Conservation (phyloP, 768 basidiomycete genomes). For the Daedalea quercina region DNA sequence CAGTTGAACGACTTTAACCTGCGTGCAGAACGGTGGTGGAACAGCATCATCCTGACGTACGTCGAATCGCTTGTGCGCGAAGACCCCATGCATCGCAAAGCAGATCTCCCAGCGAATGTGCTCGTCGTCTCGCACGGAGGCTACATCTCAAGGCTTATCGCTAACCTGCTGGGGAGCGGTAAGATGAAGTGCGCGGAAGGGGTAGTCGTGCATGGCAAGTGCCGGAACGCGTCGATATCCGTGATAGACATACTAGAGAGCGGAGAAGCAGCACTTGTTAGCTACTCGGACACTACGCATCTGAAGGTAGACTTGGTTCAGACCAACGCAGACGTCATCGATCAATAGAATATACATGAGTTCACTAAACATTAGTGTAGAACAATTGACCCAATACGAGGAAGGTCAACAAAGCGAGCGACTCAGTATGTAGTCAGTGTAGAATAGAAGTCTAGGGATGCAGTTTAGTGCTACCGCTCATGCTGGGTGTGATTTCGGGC, state of each 20-base stretch:
- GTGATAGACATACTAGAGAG: conserved; percentile 44
- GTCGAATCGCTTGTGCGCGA: conserved; percentile 3
- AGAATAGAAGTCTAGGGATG: background rate
- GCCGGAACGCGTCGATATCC: conserved; percentile 52
- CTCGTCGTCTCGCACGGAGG: conserved; percentile 66
- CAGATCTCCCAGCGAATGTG: conserved; percentile 33
- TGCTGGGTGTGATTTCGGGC: background rate
- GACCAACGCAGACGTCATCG: conserved; percentile 43
- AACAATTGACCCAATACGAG: background rate
- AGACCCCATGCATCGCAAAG: conserved; percentile 6
- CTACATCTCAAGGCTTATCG: conserved; percentile 48
- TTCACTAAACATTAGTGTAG: background rate
- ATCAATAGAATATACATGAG: background rate
- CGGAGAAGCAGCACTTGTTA: conserved; percentile 35
- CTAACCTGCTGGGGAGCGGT: conserved; percentile 36
- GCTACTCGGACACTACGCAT: conserved; percentile 53
- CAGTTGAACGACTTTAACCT: conserved; percentile 31
- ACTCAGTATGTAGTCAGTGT: background rate
- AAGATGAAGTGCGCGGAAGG: conserved; percentile 29
- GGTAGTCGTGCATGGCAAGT: conserved; percentile 25
- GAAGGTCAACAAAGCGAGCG: background rate
- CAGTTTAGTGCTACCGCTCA: background rate
- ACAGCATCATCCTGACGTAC: conserved; percentile 32
- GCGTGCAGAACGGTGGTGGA: conserved; percentile 63
- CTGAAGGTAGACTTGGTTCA: conserved; percentile 33